These are phyloP conservation scores for Byssothecium circinans DNA, from an alignment of 2,329 filamentous ascomycete genomes.

Conservation along the genomic window DNA sequence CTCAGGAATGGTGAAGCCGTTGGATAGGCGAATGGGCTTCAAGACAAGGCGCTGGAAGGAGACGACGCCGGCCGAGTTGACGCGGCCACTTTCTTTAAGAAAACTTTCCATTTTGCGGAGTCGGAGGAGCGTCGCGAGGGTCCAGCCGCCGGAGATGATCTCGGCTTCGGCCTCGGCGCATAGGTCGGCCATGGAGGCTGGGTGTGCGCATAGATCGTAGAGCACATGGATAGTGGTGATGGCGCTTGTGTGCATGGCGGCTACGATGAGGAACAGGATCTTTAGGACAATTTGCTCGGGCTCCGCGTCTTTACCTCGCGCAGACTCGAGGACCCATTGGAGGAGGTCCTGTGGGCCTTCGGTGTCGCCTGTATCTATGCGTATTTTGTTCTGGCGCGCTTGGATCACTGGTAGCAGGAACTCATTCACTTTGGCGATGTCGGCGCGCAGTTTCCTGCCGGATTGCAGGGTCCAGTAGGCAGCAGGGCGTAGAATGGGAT, in stretches of 20 bases:
- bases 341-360: conserved; percentile 6
- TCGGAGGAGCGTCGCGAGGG: too few species aligned
- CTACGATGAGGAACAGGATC: conserved; percentile 13
- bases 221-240: conserved; percentile 11
- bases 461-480: too few species aligned
- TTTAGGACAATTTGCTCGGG: conserved; percentile 6
- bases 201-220: conserved; percentile 14
- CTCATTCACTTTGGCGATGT: conserved; percentile 4
- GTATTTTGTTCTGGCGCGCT: background rate
- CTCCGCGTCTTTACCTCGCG: background rate
- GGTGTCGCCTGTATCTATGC: background rate
- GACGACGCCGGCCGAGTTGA: conserved; percentile 18
- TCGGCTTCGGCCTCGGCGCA: too few species aligned
- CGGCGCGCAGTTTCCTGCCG: too few species aligned
- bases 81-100: conserved; percentile 18
- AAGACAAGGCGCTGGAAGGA: conserved; percentile 10
- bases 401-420: conserved; percentile 9
- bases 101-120: conserved; percentile 21
- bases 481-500: too few species aligned
- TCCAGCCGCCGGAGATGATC: too few species aligned
- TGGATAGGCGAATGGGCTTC: conserved; percentile 10
- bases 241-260: conserved; percentile 22
- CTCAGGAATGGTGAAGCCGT: conserved; percentile 17
- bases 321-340: conserved; percentile 9
- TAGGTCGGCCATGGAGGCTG: too few species aligned